Base-by-base conservation (phyloP, 2,329 filamentous ascomycete species). In the Talaromyces sp. region DNA sequence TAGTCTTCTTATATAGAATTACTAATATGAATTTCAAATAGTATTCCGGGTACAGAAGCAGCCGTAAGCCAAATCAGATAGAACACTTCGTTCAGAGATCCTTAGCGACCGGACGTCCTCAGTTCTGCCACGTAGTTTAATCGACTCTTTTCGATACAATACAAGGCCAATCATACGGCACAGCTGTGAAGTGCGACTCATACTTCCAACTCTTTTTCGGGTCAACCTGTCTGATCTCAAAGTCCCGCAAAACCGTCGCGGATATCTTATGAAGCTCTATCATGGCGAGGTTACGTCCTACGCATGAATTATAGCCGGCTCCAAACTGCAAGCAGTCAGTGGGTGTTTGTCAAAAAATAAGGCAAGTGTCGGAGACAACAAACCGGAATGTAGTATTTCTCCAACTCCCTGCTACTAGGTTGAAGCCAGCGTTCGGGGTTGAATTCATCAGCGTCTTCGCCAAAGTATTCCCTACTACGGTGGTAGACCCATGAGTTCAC, bases 401-500 rank as follows among this genome's bases (percentile, higher is more conserved):
- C 38, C 5, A 40, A n/a, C 5, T 40, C 38, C 38, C 7, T n/a
- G 15, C 38, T 40, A 4, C 38, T 40, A n/a, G 38, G 38, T n/a
- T 40, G 38, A 45, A 77, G 61, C 76, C 77, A 79, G 17, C 77
- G 69, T 22, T 73, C 70, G 1, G 77, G 76, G 22, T 75, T 74
- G 65, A 75, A 79, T 5, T 67, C 40, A 10, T 70, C 61, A 15
- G 72, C 73, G 60, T 79, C 76, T 0, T 68, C 56, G 29, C 76
- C 76, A 66, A 76, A 78, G 11, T 76, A 56, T 17, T 69, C 68
- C 7, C 66, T 64, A 40, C 70, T 69, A 10, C 70, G 71, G 61
- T 79, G 77, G 47, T 77, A 71, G 0, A 74, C 75, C 74, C 68
- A 79, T 27, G 72, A 70, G 53, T 74, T 75, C 29, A 76, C 68